Conservation (phyloP, 2,329 filamentous ascomycete genomes). For the Diaporthe citriasiana region DNA sequence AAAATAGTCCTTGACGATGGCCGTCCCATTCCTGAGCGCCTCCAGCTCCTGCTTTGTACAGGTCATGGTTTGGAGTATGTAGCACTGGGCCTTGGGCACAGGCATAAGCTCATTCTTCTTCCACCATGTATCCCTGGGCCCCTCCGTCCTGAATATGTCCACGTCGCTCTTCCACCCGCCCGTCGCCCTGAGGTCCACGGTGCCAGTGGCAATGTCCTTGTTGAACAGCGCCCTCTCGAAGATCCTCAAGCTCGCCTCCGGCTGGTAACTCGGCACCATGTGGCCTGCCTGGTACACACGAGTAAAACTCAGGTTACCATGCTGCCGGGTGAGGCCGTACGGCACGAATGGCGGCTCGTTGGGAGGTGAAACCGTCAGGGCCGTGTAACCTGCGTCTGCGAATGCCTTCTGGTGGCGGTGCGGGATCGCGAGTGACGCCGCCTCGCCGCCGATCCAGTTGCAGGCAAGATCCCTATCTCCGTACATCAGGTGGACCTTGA, state of each 20-base stretch:
- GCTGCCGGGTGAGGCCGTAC: constrained; percentile 75
- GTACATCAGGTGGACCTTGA: constrained; percentile 68
- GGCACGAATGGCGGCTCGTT: constrained; percentile 49
- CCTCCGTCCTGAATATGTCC: constrained; percentile 36
- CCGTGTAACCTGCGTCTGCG: constrained; percentile 72
- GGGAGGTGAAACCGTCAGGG: constrained; percentile 69
- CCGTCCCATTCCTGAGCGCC: constrained; percentile 44
- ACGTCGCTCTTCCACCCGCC: constrained; percentile 33
- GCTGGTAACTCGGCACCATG: constrained; percentile 64
- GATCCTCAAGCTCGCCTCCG: constrained; percentile 59
- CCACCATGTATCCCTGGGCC: constrained; percentile 38
- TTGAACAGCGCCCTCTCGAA: constrained; percentile 65
- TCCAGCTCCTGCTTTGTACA: constrained; percentile 43
- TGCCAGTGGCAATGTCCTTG: constrained; percentile 62
- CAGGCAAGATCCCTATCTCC: constrained; percentile 70
- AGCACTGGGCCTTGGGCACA: constrained; percentile 17
- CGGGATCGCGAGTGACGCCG: constrained; percentile 65
- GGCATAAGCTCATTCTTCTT: constrained; percentile 39
- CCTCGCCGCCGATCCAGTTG: constrained; percentile 65
- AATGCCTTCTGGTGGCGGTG: constrained; percentile 73
- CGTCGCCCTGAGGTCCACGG: constrained; percentile 46
- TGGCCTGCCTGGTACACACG: constrained; percentile 70
- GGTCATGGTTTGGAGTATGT: constrained; percentile 37
- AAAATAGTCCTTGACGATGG: constrained; percentile 44
- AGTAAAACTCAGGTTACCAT: constrained; percentile 73